A percentile compares a stretch with the other conserved stretches of the same genome.
Evolutionary conservation across 257 asterid species (phyloP).

Genomic region (Henckelia pumila): DNA sequence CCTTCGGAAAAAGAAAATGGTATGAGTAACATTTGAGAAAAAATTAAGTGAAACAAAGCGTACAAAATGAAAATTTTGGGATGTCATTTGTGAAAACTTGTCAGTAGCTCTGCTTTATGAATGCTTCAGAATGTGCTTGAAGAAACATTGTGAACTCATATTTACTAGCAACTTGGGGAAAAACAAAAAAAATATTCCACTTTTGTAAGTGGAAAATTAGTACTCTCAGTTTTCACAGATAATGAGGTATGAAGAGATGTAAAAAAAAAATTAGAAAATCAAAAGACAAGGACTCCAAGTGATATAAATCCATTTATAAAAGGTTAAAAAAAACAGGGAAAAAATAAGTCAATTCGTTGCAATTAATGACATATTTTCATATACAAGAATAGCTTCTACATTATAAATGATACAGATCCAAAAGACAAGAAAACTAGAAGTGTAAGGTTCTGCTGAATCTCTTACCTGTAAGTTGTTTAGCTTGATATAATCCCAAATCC

Average conservation of each 20-base stretch:
- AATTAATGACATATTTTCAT: not conserved
- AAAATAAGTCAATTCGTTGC: not conserved
- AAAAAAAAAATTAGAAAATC: not conserved
- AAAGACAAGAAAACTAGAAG: not conserved
- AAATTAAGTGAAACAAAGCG: conserved; percentile 12
- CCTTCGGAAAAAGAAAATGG: conserved; percentile 48
- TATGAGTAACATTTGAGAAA: conserved; percentile 18
- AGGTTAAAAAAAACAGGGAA: too few species aligned
- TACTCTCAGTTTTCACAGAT: not conserved
- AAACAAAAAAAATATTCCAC: not conserved
- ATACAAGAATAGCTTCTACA: not conserved
- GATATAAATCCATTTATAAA: not conserved
- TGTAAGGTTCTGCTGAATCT: conserved; percentile 14
- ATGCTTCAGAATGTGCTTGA: not conserved
- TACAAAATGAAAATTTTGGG: conserved; percentile 1
- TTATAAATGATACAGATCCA: not conserved
- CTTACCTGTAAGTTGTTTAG: conserved; percentile 81
- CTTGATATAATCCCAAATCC: conserved; percentile 90
- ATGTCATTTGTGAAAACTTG: not conserved
- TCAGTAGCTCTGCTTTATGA: not conserved
- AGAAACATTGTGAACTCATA: not conserved
- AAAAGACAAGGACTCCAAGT: not conserved
- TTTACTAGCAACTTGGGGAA: not conserved
- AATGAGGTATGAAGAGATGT: not conserved
- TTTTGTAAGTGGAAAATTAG: not conserved